Conservation (phyloP, 148 eudicot species). For the Nyssa sinensis region DNA sequence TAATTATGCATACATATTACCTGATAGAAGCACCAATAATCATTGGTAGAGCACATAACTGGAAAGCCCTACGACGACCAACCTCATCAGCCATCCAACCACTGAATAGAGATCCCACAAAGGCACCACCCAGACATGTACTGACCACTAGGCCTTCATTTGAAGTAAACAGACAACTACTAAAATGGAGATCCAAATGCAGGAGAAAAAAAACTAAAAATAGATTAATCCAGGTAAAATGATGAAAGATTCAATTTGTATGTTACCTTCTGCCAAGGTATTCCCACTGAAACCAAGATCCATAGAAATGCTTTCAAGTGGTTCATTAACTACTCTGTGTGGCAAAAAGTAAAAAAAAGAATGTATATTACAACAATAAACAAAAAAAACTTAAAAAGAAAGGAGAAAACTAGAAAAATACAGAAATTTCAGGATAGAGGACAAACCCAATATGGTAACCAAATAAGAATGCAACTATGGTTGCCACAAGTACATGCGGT, state of each 20-base stretch:
- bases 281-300: constrained; percentile 90
- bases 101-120: constrained; percentile 75
- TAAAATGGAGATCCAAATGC: background rate
- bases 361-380: background rate
- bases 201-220: background rate
- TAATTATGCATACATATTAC: constrained; percentile 28
- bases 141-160: constrained; percentile 90
- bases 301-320: constrained; percentile 78
- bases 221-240: background rate
- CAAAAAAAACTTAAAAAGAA: background rate
- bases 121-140: constrained; percentile 87
- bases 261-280: constrained; percentile 83
- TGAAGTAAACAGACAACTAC: constrained; percentile 18
- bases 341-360: constrained; percentile 5
- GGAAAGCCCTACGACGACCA: constrained; percentile 94
- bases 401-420: too few relatives aligned
- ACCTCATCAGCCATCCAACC: constrained; percentile 88
- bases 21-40: constrained; percentile 76
- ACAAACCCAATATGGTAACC: constrained; percentile 98
- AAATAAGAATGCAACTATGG: constrained; percentile 74
- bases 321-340: constrained; percentile 93
- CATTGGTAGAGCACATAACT: constrained; percentile 92
- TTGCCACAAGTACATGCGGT: constrained; percentile 87
- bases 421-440: constrained; percentile 16
- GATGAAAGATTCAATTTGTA: background rate